These are phyloP conservation scores for Malassezia vespertilionis DNA, from an alignment of 1,284 basidiomycete genomes.

Conservation along the genomic window DNA sequence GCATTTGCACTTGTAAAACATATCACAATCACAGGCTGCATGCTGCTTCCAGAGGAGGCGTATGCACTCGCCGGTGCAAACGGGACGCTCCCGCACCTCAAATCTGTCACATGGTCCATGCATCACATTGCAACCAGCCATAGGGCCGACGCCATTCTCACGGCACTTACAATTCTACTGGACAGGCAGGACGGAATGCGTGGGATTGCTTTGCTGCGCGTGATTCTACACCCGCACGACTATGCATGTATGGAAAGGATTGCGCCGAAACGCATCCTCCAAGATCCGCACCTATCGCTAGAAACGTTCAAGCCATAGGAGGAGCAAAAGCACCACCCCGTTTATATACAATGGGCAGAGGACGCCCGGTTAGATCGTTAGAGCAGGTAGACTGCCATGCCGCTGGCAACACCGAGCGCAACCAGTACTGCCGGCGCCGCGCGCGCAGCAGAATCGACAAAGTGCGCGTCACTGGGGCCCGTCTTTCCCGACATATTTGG, in stretches of 20 bases:
- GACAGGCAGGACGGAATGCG: not conserved
- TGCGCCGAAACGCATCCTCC: not conserved
- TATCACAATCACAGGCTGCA: slow-evolving; percentile 4
- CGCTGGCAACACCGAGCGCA: too few species aligned
- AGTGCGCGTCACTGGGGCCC: slow-evolving; percentile 12
- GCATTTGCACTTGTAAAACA: not conserved
- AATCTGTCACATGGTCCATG: slow-evolving; percentile 4
- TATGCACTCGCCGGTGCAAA: slow-evolving; percentile 2
- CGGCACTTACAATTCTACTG: slow-evolving; percentile 5
- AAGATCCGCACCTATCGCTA: slow-evolving; percentile 1
- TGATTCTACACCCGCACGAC: not conserved
- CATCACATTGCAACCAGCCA: not conserved
- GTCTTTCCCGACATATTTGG: not conserved
- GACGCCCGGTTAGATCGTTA: not conserved
- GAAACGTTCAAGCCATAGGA: not conserved
- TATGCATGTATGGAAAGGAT: not conserved
- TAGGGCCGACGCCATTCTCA: not conserved
- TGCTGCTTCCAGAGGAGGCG: slow-evolving; percentile 9
- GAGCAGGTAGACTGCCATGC: too few species aligned
- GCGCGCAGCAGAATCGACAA: slow-evolving; percentile 2
- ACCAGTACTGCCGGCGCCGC: not conserved
- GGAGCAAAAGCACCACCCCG: not conserved
- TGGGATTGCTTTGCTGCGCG: not conserved
- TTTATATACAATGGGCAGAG: not conserved
- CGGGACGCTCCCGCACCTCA: slow-evolving; percentile 7